A percentile compares a stretch with the other conserved stretches of the same genome.
Conservation (phyloP, 352 stramenopile species). For the Phytophthora capsici region DNA sequence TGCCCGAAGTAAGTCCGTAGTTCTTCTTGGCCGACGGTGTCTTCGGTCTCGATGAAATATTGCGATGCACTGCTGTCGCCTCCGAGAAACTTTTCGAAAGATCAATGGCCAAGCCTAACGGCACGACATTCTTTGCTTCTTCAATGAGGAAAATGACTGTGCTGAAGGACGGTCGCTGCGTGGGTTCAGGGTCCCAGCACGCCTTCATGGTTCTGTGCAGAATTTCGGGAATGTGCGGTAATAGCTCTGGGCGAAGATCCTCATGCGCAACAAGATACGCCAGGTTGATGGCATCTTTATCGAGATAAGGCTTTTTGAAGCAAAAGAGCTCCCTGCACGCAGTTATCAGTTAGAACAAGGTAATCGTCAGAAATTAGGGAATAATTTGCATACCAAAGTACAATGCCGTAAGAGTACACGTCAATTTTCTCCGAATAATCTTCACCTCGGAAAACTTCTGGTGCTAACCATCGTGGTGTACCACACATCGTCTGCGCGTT, state of each 20-base stretch:
- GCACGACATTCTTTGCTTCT: conserved; percentile 62
- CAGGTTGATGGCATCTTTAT: conserved; percentile 81
- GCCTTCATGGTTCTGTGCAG: conserved; percentile 70
- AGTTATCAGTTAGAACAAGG: not conserved
- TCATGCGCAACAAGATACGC: conserved; percentile 81
- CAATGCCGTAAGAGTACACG: conserved; percentile 84
- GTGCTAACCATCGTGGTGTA: conserved; percentile 78
- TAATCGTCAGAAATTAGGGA: not conserved
- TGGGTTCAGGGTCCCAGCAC: conserved; percentile 68
- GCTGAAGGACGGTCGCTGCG: conserved; percentile 63
- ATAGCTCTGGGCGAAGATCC: conserved; percentile 66
- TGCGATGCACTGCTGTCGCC: conserved; percentile 34
- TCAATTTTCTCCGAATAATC: conserved; percentile 89
- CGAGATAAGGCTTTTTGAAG: conserved; percentile 85
- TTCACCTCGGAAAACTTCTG: conserved; percentile 84
- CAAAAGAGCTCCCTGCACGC: conserved; percentile 74
- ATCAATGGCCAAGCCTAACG: conserved; percentile 62
- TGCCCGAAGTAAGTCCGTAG: conserved; percentile 64
- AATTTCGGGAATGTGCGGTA: conserved; percentile 71
- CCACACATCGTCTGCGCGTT: conserved; percentile 82
- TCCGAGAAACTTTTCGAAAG: conserved; percentile 56
- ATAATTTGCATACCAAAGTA: conserved; percentile 62
- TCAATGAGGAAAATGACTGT: conserved; percentile 67
- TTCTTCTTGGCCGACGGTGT: conserved; percentile 46
- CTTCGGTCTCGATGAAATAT: conserved; percentile 34